A percentile compares a stretch with the other conserved stretches of the same genome.
phyloP scores from a whole-genome alignment of 1,139 yeast species.

The Blastobotrys serpentis region DNA sequence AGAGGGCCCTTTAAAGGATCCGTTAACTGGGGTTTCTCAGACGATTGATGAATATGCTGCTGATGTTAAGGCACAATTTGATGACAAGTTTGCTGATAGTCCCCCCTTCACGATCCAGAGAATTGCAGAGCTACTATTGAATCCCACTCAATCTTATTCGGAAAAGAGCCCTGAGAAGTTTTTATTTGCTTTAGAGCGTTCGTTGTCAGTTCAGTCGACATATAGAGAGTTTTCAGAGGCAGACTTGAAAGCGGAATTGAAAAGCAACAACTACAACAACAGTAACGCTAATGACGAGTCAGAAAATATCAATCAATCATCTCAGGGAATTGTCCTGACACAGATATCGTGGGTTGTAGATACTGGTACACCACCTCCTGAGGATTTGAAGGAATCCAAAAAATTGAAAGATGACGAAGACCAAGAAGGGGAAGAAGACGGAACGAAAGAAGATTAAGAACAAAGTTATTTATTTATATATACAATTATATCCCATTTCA shows the following conservation, averaged over 20 bases:
- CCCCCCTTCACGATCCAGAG: conserved; percentile 64
- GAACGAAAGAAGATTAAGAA: no score
- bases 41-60: conserved; percentile 28
- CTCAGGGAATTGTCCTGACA: conserved; percentile 28
- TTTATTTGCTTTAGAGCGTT: conserved; percentile 40
- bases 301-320: conserved; percentile 17
- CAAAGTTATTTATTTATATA: background rate
- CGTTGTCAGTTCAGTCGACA: conserved; percentile 39
- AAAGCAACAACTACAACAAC: conserved; percentile 3
- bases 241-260: conserved; percentile 24
- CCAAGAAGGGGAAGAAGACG: no score
- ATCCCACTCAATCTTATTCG: conserved; percentile 45
- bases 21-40: conserved; percentile 27
- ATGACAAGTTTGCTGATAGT: conserved; percentile 34
- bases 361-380: conserved; percentile 29
- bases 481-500: background rate
- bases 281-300: conserved; percentile 19
- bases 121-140: conserved; percentile 51
- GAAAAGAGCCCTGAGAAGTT: conserved; percentile 39
- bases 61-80: conserved; percentile 33
- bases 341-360: conserved; percentile 36
- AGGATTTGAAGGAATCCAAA: conserved; percentile 4
- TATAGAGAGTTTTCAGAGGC: conserved; percentile 32
- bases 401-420: background rate
- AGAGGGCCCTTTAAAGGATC: conserved; percentile 23